A percentile compares a stretch with the other conserved stretches of the same genome.
These are phyloP conservation scores for Globisporangium paddicum DNA, from an alignment of 352 stramenopile genomes.

Conservation along the genomic window DNA sequence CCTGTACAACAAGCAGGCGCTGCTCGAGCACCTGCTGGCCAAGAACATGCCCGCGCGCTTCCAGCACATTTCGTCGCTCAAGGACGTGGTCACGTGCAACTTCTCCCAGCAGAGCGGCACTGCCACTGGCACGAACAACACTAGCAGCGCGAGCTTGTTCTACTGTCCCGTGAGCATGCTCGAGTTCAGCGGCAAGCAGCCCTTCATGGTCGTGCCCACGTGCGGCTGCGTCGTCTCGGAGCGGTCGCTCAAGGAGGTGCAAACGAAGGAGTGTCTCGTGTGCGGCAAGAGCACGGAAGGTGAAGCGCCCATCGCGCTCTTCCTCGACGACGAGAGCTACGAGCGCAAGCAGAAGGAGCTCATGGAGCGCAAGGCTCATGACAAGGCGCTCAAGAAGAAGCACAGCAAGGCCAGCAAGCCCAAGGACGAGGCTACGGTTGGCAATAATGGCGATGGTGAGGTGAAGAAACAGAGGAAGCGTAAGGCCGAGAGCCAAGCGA, in stretches of 20 bases:
- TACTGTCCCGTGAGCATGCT: constrained; percentile 84
- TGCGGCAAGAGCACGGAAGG: constrained; percentile 53
- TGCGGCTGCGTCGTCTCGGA: constrained; percentile 90
- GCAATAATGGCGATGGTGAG: constrained; percentile 1
- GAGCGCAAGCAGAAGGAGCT: constrained; percentile 35
- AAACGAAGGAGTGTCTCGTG: constrained; percentile 60
- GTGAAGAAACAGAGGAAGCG: constrained; percentile 28
- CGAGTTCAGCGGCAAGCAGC: constrained; percentile 85
- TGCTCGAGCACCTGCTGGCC: constrained; percentile 82
- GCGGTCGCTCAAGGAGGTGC: constrained; percentile 81
- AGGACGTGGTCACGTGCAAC: constrained; percentile 82
- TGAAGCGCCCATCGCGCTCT: constrained; percentile 52
- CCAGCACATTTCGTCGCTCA: constrained; percentile 79
- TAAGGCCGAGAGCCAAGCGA: constrained; percentile 14
- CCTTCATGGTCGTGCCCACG: constrained; percentile 74
- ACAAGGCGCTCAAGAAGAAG: constrained; percentile 50
- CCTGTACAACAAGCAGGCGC: constrained; percentile 90
- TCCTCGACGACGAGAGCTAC: constrained; percentile 58
- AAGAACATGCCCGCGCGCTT: constrained; percentile 70
- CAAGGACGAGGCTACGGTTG: background rate
- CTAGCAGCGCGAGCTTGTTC: constrained; percentile 6
- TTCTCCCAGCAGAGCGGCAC: constrained; percentile 28
- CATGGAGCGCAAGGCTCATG: constrained; percentile 38
- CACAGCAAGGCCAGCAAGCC: constrained; percentile 23
- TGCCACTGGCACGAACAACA: no score